Percentiles rank a stretch among this genome's conserved stretches.
Evolutionary conservation across 2,329 filamentous ascomycete species (phyloP).

Genomic region (Zymoseptoria passerinii): DNA sequence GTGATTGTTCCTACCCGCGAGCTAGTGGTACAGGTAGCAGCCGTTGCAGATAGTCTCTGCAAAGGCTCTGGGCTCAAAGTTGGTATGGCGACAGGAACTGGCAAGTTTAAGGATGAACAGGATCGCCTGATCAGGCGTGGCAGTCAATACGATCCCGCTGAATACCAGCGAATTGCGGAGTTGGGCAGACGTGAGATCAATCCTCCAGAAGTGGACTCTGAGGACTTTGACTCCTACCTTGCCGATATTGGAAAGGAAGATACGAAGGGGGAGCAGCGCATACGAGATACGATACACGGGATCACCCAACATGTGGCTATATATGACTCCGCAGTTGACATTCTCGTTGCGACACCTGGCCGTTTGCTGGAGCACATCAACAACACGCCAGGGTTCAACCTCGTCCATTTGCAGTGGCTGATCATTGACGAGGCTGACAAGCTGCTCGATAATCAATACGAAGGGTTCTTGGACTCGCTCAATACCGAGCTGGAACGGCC

Average conservation of each 20-base stretch:
- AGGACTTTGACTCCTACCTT: conserved; percentile 23
- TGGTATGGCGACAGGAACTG: conserved; percentile 74
- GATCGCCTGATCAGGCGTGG: conserved; percentile 52
- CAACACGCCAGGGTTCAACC: conserved; percentile 70
- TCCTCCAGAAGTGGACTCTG: conserved; percentile 31
- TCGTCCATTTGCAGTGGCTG: conserved; percentile 75
- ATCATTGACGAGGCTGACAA: conserved; percentile 93
- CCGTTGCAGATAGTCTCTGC: conserved; percentile 65
- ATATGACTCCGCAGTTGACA: conserved; percentile 67
- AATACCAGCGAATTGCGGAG: conserved; percentile 42
- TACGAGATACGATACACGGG: conserved; percentile 32
- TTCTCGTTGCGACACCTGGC: conserved; percentile 86
- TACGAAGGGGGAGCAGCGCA: conserved; percentile 21
- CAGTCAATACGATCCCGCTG: conserved; percentile 53
- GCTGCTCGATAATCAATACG: conserved; percentile 61
- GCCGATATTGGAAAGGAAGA: conserved; percentile 15
- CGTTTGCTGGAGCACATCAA: conserved; percentile 85
- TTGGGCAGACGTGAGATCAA: conserved; percentile 30
- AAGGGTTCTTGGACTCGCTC: conserved; percentile 23
- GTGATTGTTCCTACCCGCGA: conserved; percentile 78
- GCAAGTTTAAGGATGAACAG: conserved; percentile 61
- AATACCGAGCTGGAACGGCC: conserved; percentile 17
- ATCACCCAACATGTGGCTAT: conserved; percentile 56
- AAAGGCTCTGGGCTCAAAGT: conserved; percentile 65
- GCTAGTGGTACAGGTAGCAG: conserved; percentile 67